Evolutionary conservation across 148 eudicot species (phyloP), one percentile per base, ranked within the genome.

Genomic region (Rhododendron mucronatum): DNA sequence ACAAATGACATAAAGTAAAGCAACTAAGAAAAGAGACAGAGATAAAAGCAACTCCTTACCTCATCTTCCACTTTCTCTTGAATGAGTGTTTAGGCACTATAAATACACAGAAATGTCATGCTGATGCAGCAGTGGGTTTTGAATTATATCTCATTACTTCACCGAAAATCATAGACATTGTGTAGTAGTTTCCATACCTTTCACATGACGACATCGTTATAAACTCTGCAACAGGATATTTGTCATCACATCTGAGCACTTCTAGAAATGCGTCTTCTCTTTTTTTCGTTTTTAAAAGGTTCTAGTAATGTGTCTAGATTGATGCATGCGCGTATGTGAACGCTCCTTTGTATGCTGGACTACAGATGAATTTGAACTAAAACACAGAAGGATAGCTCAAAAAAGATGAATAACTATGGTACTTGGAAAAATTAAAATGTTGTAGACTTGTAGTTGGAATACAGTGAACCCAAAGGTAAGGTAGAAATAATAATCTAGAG

Each of bases 61-160:
- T n/a, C 55, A 63, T 63, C 77, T 45, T 71, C 78, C 85, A 83
- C 85, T 83, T 48, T 83, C 74, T 57, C 39, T 26, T 28, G n/a
- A 18, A 44, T 83, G 39, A n/a, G 44, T 67, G 57, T 63, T 77
- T 83, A 26, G 61, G 77, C 85, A 45, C 45, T 48, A 26, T 18
- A 83, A 15, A n/a, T 47, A 75, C 78, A 69, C 15, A 83, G n/a
- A 7, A 83, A 48, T 47, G 14, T 69, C 78, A 67, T 69, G 85
- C 78, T 47, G 51, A 67, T 69, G 85, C 78, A 69, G 51, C 85
- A 39, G 33, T 82, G 26, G 21, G 76, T 15, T 39, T 44, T 82
- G 47, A 80, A 26, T 51, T 57, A 9, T 55, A n/a, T 3, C 61
- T 18, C 65, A 0, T 53, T 13, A 80, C 28, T 7, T 7, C 14